Percentiles rank a stretch among this genome's conserved stretches.
Conservation (phyloP, 2,329 filamentous ascomycete genomes). For the Anisogramma anomala region DNA sequence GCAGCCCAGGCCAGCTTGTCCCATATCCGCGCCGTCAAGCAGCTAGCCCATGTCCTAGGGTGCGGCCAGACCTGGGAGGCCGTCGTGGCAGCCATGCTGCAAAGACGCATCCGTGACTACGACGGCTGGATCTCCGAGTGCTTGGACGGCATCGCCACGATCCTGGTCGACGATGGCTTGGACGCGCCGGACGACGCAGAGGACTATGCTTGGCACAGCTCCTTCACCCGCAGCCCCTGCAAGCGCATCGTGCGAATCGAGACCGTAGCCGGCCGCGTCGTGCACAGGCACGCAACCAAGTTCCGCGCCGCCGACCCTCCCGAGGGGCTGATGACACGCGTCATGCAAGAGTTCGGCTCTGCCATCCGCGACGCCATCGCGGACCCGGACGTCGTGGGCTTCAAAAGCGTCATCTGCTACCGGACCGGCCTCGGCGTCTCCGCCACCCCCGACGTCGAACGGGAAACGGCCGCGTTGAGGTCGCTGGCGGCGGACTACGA, state of each 20-base stretch:
- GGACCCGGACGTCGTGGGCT: constrained; percentile 60
- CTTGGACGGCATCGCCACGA: constrained; percentile 58
- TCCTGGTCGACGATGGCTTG: constrained; percentile 71
- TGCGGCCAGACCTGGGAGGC: constrained; percentile 52
- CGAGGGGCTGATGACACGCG: constrained; percentile 29
- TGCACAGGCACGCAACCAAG: constrained; percentile 31
- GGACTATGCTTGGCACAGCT: constrained; percentile 52
- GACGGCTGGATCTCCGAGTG: constrained; percentile 50
- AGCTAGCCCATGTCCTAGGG: constrained; percentile 53
- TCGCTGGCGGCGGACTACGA: constrained; percentile 25
- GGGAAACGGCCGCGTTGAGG: constrained; percentile 28
- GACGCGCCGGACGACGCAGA: constrained; percentile 43
- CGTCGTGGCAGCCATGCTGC: constrained; percentile 33
- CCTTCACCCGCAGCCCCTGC: constrained; percentile 50
- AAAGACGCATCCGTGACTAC: constrained; percentile 32
- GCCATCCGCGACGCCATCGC: constrained; percentile 45
- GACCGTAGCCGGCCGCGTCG: constrained; percentile 52
- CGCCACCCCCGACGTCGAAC: constrained; percentile 29
- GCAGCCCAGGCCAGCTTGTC: constrained; percentile 52
- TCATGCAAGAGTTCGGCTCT: constrained; percentile 37
- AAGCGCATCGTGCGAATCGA: constrained; percentile 73
- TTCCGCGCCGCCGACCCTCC: constrained; percentile 29
- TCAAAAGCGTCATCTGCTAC: constrained; percentile 79
- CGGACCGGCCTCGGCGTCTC: constrained; percentile 58
- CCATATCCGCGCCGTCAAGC: constrained; percentile 57